Evolutionary conservation across 208 protist genomes (phyloP), one percentile per base, ranked within the genome.

Genomic region (Acanthamoeba sp.): DNA sequence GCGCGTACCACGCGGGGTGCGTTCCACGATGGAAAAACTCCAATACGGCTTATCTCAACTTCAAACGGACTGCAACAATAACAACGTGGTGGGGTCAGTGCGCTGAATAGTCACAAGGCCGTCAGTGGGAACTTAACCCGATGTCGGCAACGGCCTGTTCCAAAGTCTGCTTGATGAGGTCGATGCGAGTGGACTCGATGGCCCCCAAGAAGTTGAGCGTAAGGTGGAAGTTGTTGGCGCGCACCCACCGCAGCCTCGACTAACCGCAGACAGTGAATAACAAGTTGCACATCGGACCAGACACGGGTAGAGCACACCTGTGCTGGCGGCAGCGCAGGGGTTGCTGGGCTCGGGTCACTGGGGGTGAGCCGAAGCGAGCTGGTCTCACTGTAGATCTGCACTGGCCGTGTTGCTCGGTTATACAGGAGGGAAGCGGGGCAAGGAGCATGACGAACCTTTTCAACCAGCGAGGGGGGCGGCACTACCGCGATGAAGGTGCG

Each of bases 131-230:
- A n/a, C n/a, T n/a, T n/a, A n/a, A n/a, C 32, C 69, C 27, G 29
- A 80, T 80, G 29, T 32, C 69, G 16, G 18, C 12, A 9, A 80
- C 69, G 29, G 69, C 69, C 69, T 80, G 69, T 12, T 12, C 69
- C 14, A 80, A 24, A 12, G 38, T 24, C 12, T 42, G 69, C 38
- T 80, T 80, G 69, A 80, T 12, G 16, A 42, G 34, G 5, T 80
- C 69, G 38, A 80, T 80, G 34, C 36, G 69, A 80, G n/a, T 18
- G 14, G 69, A 5, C 32, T 80, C 69, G 34, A 80, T 48, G 14
- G 34, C 69, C 7, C 69, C 69, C 29, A 80, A 24, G 32, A 80
- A 80, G 38, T 80, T 80, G 69, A 80, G 69, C 9, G 69, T 80
- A 10, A 80, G 27, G 32, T 80, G 69, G 27, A 80, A 80, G 69